Conservation (phyloP, 768 basidiomycete species). For the Rubroboletus pulcherrimus region DNA sequence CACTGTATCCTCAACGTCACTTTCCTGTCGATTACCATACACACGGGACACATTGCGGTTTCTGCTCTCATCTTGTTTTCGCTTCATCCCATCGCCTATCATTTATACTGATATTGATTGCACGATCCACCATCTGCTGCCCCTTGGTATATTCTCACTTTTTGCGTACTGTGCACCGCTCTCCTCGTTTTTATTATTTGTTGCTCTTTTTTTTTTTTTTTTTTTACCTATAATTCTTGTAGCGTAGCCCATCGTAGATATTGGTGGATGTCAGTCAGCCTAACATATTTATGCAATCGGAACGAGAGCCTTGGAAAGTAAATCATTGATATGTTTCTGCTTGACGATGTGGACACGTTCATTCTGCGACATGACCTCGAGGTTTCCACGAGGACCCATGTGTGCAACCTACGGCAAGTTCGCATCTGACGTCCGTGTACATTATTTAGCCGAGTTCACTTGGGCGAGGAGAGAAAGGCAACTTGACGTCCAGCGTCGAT, state of each 20-base stretch:
- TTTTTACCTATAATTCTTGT: neutral
- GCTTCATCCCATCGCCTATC: neutral
- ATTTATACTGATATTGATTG: constrained; percentile 28
- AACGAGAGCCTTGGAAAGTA: constrained; percentile 14
- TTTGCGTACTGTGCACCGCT: neutral
- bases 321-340: constrained; percentile 14
- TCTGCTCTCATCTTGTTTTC: constrained; percentile 17
- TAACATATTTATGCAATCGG: constrained; percentile 29
- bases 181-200: neutral
- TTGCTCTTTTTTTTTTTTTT: neutral
- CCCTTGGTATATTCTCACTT: neutral
- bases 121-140: constrained; percentile 8
- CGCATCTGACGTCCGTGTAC: neutral
- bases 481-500: neutral
- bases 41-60: constrained; percentile 22
- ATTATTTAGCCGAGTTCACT: neutral
- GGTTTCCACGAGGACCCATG: constrained; percentile 10
- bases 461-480: neutral
- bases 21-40: constrained; percentile 23
- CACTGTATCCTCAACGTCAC: constrained; percentile 15
- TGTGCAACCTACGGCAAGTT: neutral
- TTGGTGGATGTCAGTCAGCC: constrained; percentile 20
- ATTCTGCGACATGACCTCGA: constrained; percentile 3
- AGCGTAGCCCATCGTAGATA: constrained; percentile 17
- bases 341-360: neutral